These are phyloP conservation scores for Micractinium sp. DNA, from an alignment of 139 green algal genomes.

Conservation along the genomic window DNA sequence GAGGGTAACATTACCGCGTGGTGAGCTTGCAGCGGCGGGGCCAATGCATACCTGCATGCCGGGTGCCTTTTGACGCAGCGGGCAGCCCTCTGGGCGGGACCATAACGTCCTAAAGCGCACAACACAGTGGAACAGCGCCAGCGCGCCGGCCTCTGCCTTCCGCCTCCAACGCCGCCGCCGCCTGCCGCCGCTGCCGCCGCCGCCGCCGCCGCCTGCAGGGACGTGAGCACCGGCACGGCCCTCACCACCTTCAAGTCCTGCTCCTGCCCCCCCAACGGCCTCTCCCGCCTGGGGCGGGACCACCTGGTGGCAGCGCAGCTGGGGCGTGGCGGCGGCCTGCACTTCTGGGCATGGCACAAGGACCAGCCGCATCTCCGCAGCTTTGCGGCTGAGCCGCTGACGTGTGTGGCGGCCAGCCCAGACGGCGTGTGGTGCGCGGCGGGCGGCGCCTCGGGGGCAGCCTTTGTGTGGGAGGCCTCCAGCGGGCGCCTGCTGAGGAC, in stretches of 20 bases:
- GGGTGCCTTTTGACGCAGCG: neutral
- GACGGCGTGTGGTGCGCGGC: slow-evolving; percentile 66
- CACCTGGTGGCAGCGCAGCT: slow-evolving; percentile 75
- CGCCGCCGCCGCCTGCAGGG: slow-evolving; percentile 54
- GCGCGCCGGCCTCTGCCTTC: too few species aligned
- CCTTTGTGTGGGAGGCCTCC: slow-evolving; percentile 83
- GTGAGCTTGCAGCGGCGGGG: slow-evolving; percentile 19
- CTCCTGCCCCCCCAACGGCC: slow-evolving; percentile 44
- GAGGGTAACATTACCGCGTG: slow-evolving; percentile 57
- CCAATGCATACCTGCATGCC: neutral
- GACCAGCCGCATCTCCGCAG: slow-evolving; percentile 77
- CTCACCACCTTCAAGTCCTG: slow-evolving; percentile 74
- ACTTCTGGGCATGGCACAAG: slow-evolving; percentile 88
- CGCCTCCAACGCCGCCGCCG: neutral
- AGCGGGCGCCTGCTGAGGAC: slow-evolving; percentile 77
- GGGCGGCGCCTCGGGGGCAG: slow-evolving; percentile 70
- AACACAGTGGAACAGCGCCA: neutral
- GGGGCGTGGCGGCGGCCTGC: slow-evolving; percentile 62
- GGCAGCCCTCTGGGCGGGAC: too few species aligned
- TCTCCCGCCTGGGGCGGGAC: slow-evolving; percentile 69
- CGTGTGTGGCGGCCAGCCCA: slow-evolving; percentile 55
- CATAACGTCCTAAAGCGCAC: too few species aligned
- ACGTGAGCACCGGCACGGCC: slow-evolving; percentile 70
- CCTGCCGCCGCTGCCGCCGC: neutral
- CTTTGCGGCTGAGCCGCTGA: slow-evolving; percentile 71